Percentiles rank a stretch among this genome's conserved stretches.
phyloP scores from a whole-genome alignment of 2,329 filamentous ascomycete genomes.

The Neocatenulostroma microsporum region DNA sequence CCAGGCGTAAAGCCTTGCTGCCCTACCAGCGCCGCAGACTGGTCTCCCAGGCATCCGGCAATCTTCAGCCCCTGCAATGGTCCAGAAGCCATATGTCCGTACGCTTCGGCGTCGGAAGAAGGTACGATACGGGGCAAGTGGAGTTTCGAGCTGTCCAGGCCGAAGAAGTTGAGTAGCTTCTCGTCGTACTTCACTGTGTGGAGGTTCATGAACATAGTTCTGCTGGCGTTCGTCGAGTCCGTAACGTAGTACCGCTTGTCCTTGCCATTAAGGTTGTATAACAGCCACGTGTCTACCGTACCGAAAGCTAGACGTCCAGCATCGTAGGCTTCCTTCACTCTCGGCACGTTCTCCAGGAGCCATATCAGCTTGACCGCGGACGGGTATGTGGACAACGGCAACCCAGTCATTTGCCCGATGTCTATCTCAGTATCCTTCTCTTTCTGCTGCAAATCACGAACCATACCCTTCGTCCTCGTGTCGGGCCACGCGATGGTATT shows the following conservation, averaged over 20 bases:
- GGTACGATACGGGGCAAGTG: conserved; percentile 70
- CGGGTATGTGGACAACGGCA: conserved; percentile 79
- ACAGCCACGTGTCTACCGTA: conserved; percentile 77
- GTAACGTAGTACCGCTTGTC: conserved; percentile 64
- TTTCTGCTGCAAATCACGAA: conserved; percentile 63
- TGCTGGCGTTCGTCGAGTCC: conserved; percentile 78
- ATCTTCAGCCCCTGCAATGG: conserved; percentile 62
- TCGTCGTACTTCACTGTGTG: conserved; percentile 74
- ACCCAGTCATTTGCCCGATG: conserved; percentile 61
- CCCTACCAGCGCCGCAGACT: conserved; percentile 77
- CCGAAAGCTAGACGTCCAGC: conserved; percentile 70
- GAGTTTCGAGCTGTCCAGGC: conserved; percentile 61
- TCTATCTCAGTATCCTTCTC: conserved; percentile 54
- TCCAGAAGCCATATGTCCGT: conserved; percentile 41
- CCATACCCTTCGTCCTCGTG: conserved; percentile 66
- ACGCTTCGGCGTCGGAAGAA: conserved; percentile 64
- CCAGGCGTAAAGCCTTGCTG: conserved; percentile 64
- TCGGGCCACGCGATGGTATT: conserved; percentile 86
- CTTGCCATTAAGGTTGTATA: conserved; percentile 72
- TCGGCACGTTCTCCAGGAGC: conserved; percentile 62
- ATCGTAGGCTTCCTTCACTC: conserved; percentile 65
- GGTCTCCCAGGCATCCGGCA: conserved; percentile 78
- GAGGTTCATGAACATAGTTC: conserved; percentile 90
- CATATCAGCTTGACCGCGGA: conserved; percentile 76
- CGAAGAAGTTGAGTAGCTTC: conserved; percentile 68